A percentile compares a stretch with the other conserved stretches of the same genome.
Evolutionary conservation across 371 early-diverging fungal genomes (phyloP).

Genomic region (Vavraia culicis): DNA sequence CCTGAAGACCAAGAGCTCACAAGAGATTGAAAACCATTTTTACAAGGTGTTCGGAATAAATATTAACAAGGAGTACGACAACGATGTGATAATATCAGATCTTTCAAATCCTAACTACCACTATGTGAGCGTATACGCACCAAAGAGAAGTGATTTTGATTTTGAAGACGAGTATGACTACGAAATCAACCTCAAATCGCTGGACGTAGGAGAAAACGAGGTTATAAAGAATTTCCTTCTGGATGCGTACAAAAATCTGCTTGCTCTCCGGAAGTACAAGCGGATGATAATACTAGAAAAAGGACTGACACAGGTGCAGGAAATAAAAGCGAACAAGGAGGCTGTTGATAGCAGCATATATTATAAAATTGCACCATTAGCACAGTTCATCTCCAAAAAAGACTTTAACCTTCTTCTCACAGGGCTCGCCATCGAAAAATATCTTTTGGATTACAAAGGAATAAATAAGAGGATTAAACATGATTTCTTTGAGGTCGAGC

Average conservation of each 20-base stretch:
- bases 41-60: slow-evolving; percentile 55
- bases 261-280: slow-evolving; percentile 58
- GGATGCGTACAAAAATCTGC: slow-evolving; percentile 63
- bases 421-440: too few relatives aligned
- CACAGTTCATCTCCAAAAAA: too few relatives aligned
- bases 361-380: too few relatives aligned
- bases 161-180: slow-evolving; percentile 79
- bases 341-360: too few relatives aligned
- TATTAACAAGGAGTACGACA: slow-evolving; percentile 41
- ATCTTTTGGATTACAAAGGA: too few relatives aligned
- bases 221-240: slow-evolving; percentile 65
- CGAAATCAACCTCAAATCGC: slow-evolving; percentile 68
- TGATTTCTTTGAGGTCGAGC: too few relatives aligned
- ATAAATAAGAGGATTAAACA: too few relatives aligned
- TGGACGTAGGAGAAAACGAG: slow-evolving; percentile 55
- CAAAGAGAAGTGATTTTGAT: slow-evolving; percentile 83
- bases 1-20: slow-evolving; percentile 62
- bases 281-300: slow-evolving; percentile 65
- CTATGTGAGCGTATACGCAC: slow-evolving; percentile 74
- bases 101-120: slow-evolving; percentile 65
- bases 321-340: too few relatives aligned
- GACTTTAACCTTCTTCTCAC: too few relatives aligned
- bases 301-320: slow-evolving; percentile 43
- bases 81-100: slow-evolving; percentile 32
- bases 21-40: slow-evolving; percentile 73